These are phyloP conservation scores for Fistulinella prunicolor DNA, from an alignment of 768 basidiomycete species.

Conservation along the genomic window DNA sequence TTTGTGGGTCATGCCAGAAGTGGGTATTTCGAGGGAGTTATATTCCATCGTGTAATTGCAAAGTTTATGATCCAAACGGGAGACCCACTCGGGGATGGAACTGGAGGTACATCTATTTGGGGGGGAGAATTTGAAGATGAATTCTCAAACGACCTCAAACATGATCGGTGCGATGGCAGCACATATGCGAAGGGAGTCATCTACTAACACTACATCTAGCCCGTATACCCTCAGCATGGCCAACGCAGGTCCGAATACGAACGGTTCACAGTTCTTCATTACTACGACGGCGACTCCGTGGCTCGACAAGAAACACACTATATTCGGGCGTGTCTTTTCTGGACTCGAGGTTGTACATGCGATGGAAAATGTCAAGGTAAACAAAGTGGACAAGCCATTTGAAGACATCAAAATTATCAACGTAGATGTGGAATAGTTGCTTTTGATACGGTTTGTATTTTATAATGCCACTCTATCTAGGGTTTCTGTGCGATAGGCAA, in stretches of 20 bases:
- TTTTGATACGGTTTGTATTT: conserved; percentile 9
- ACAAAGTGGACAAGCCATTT: conserved; percentile 83
- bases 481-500: conserved; percentile 37
- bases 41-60: conserved; percentile 96
- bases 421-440: conserved; percentile 60
- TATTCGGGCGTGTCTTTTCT: conserved; percentile 85
- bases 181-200: background rate
- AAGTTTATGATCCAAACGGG: conserved; percentile 99
- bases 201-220: conserved; percentile 37
- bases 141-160: conserved; percentile 82
- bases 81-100: conserved; percentile 92
- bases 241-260: conserved; percentile 85
- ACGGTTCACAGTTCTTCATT: conserved; percentile 98
- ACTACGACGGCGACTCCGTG: conserved; percentile 93
- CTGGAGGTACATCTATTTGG: conserved; percentile 90
- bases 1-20: conserved; percentile 90
- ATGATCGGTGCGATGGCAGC: conserved; percentile 65
- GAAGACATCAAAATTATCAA: conserved; percentile 93
- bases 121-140: conserved; percentile 90
- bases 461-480: conserved; percentile 49
- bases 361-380: conserved; percentile 88
- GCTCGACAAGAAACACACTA: conserved; percentile 89
- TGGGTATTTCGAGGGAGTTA: conserved; percentile 87
- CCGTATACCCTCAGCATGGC: conserved; percentile 98
- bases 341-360: conserved; percentile 88